These are phyloP conservation scores for Amanita phalloides DNA, from an alignment of 768 basidiomycete genomes.

Conservation along the genomic window DNA sequence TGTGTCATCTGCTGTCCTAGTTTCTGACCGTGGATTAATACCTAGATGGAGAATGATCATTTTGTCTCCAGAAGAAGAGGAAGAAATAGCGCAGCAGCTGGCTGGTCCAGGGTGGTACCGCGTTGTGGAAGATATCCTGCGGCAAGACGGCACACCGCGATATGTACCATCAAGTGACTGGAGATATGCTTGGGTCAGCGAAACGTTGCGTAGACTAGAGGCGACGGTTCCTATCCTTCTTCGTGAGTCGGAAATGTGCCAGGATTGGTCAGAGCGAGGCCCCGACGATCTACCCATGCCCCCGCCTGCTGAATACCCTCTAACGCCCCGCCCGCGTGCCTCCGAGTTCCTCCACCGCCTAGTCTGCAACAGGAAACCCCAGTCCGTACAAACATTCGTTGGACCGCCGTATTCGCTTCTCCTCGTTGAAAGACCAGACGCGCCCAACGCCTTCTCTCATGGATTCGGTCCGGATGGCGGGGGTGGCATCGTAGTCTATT, in stretches of 20 bases:
- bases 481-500: constrained; percentile 91
- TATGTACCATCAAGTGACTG: constrained; percentile 74
- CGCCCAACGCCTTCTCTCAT: constrained; percentile 89
- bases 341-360: constrained; percentile 57
- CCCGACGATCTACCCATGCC: constrained; percentile 52
- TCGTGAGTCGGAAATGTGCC: constrained; percentile 41
- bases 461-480: constrained; percentile 90
- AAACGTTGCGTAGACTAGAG: constrained; percentile 73
- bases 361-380: constrained; percentile 19
- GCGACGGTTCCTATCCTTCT: constrained; percentile 57
- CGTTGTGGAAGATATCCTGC: constrained; percentile 71
- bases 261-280: constrained; percentile 44
- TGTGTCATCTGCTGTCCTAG: background rate
- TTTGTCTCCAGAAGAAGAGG: constrained; percentile 88
- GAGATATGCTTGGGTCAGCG: constrained; percentile 81
- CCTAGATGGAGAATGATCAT: constrained; percentile 81
- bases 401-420: constrained; percentile 88
- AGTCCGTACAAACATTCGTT: constrained; percentile 38
- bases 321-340: constrained; percentile 76
- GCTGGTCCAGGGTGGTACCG: constrained; percentile 81
- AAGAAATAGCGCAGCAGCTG: constrained; percentile 74
- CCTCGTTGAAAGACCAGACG: constrained; percentile 76
- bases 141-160: constrained; percentile 46
- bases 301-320: constrained; percentile 73
- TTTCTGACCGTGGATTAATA: background rate